phyloP scores from a whole-genome alignment of 148 eudicot genomes.

The Diospyros lotus region DNA sequence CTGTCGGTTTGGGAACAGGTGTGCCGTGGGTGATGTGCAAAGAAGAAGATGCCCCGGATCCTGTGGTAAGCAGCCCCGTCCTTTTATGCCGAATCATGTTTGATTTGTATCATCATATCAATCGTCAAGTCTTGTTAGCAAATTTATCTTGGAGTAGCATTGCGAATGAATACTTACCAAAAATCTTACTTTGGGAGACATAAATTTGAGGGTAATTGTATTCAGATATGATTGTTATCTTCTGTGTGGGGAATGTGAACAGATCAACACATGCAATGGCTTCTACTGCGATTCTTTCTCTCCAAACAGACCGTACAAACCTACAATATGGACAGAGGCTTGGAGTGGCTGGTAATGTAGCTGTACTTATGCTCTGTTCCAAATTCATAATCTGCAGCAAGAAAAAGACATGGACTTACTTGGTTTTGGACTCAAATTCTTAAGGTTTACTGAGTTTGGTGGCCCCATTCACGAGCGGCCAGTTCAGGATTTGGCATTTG shows the following conservation, averaged over 20 bases:
- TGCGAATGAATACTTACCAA: too few relatives aligned
- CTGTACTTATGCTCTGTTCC: neutral
- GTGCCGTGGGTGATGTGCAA: constrained; percentile 41
- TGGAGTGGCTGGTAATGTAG: constrained; percentile 85
- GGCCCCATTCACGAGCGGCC: constrained; percentile 72
- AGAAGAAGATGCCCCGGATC: constrained; percentile 29
- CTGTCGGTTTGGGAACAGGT: constrained; percentile 22
- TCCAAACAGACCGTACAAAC: constrained; percentile 79
- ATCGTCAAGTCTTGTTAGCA: neutral
- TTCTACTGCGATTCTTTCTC: constrained; percentile 78
- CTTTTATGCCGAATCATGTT: neutral
- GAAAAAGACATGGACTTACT: neutral
- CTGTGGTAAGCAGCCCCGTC: constrained; percentile 14
- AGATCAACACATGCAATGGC: constrained; percentile 95
- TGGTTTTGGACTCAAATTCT: neutral
- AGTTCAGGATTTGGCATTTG: constrained; percentile 89
- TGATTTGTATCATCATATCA: too few relatives aligned
- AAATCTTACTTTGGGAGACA: neutral
- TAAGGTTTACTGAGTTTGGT: constrained; percentile 87
- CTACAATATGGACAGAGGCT: constrained; percentile 88
- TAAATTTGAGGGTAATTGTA: neutral
- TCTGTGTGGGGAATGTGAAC: constrained; percentile 13
- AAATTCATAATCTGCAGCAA: neutral
- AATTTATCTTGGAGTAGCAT: too few relatives aligned
- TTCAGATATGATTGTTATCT: too few relatives aligned